These are phyloP conservation scores for Globisporangium iwayamae DNA, from an alignment of 352 stramenopile species.

Conservation along the genomic window DNA sequence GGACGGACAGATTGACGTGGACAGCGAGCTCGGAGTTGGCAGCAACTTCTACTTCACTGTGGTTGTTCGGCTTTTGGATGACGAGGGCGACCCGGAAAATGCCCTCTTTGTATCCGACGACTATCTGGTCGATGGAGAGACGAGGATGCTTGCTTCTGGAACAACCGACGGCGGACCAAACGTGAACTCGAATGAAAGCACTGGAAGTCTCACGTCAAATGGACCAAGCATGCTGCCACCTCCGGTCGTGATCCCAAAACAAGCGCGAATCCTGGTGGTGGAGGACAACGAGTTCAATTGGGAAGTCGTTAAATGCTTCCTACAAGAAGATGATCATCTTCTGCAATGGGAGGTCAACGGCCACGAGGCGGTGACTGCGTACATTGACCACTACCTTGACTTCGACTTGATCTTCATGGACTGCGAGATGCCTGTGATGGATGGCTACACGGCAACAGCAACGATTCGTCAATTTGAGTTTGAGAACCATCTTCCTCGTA, in stretches of 20 bases:
- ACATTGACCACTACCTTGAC: constrained; percentile 37
- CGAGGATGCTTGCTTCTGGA: neutral
- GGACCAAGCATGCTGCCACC: constrained; percentile 19
- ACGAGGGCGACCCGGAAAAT: constrained; percentile 34
- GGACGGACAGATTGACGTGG: constrained; percentile 83
- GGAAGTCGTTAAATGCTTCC: constrained; percentile 75
- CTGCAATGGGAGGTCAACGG: constrained; percentile 75
- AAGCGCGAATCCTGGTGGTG: constrained; percentile 63
- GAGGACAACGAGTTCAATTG: constrained; percentile 83
- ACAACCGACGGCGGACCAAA: constrained; percentile 21
- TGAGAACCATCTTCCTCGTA: constrained; percentile 60
- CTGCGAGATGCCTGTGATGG: constrained; percentile 81
- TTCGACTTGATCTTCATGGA: constrained; percentile 81
- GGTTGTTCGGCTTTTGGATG: constrained; percentile 58
- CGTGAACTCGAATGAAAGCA: constrained; percentile 46
- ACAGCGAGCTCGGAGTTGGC: constrained; percentile 72
- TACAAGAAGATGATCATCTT: constrained; percentile 66
- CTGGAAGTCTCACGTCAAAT: constrained; percentile 23
- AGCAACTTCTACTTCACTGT: constrained; percentile 87
- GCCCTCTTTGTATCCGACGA: constrained; percentile 51
- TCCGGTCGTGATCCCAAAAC: constrained; percentile 40
- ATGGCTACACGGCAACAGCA: constrained; percentile 67
- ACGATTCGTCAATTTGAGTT: constrained; percentile 58
- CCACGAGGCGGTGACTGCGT: constrained; percentile 58
- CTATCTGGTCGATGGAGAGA: constrained; percentile 32